Evolutionary conservation across 2,329 filamentous ascomycete genomes (phyloP).

Genomic region (Cercospora sojina): DNA sequence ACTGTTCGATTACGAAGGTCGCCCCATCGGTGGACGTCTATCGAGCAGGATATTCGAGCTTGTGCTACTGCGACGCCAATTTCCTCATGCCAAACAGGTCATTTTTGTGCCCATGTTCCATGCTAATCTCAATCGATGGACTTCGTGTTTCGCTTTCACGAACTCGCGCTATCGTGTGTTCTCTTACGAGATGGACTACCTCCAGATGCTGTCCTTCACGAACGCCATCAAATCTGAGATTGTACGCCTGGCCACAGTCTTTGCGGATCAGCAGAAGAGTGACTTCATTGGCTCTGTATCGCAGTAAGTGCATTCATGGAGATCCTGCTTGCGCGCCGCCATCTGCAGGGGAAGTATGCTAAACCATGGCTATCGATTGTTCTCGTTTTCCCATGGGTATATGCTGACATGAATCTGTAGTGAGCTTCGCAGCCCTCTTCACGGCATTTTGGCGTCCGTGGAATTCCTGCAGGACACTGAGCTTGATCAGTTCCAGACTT

Average conservation of each 20-base stretch:
- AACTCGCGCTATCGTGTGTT: conserved; percentile 44
- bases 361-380: too few species aligned
- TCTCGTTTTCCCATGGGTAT: neutral
- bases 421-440: conserved; percentile 47
- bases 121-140: conserved; percentile 38
- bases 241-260: conserved; percentile 38
- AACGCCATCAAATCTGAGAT: conserved; percentile 43
- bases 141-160: conserved; percentile 42
- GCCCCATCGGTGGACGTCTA: conserved; percentile 17
- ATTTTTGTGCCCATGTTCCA: conserved; percentile 55
- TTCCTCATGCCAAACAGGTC: conserved; percentile 49
- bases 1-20: conserved; percentile 26
- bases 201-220: conserved; percentile 40
- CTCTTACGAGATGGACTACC: conserved; percentile 40
- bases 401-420: neutral
- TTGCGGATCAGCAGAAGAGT: conserved; percentile 48
- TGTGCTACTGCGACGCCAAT: conserved; percentile 34
- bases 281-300: conserved; percentile 49
- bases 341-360: too few species aligned
- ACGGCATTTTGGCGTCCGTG: conserved; percentile 31
- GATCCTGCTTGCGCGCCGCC: neutral
- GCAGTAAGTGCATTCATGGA: conserved; percentile 36
- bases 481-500: conserved; percentile 28
- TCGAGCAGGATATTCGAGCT: conserved; percentile 25
- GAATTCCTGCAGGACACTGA: conserved; percentile 52